Evolutionary conservation across 208 protist genomes (phyloP).

Genomic region (Leishmania tropica): DNA sequence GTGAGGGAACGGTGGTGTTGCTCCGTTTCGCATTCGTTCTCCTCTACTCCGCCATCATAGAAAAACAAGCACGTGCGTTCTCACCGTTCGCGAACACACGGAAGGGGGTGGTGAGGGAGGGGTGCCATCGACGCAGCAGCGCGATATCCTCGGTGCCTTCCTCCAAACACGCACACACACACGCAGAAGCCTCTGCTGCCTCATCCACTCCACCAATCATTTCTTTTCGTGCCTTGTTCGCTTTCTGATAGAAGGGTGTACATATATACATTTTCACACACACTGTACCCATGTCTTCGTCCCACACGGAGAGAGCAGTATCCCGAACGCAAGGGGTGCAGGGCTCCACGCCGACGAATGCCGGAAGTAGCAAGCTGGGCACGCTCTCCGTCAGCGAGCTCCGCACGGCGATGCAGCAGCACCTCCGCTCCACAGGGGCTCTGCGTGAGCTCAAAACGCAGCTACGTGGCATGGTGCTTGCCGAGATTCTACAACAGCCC

Average conservation of each 20-base stretch:
- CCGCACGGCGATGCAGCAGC: slow-evolving; percentile 75
- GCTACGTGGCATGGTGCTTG: slow-evolving; percentile 77
- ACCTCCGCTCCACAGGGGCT: slow-evolving; percentile 68
- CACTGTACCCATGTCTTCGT: background rate
- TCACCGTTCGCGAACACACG: background rate
- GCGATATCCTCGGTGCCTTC: background rate
- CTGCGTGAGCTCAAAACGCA: slow-evolving; percentile 86
- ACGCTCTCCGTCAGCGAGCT: slow-evolving; percentile 61
- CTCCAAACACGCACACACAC: background rate
- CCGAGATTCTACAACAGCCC: slow-evolving; percentile 64
- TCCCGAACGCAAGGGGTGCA: background rate
- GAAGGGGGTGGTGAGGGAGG: background rate
- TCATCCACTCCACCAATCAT: background rate
- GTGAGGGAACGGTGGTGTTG: background rate
- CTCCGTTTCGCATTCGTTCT: background rate
- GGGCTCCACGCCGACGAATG: background rate
- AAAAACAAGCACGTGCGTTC: background rate
- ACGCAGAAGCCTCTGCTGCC: background rate
- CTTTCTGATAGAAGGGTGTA: background rate
- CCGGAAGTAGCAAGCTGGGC: slow-evolving; percentile 3
- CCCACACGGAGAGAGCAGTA: background rate
- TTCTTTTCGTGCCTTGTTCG: background rate
- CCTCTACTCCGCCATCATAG: background rate
- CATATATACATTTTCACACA: background rate
- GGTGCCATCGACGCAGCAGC: background rate